Percentiles rank a stretch among this genome's conserved stretches.
Evolutionary conservation across 2,329 filamentous ascomycete genomes (phyloP).

Genomic region (Hypoxylon rubiginosum): DNA sequence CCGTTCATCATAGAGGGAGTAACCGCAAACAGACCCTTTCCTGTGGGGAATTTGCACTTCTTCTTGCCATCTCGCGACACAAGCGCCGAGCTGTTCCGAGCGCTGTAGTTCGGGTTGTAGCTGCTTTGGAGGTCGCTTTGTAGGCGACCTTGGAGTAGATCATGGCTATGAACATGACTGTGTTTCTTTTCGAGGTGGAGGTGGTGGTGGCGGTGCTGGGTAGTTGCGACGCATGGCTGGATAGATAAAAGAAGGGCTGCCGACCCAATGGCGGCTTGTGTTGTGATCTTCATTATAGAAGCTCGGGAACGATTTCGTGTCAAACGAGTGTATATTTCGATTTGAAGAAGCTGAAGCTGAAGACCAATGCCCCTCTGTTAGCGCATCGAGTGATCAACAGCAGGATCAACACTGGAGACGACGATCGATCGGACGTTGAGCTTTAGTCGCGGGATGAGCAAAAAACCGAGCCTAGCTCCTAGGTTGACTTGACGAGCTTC

Average conservation of each 20-base stretch:
- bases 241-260: conserved; percentile 62
- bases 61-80: conserved; percentile 64
- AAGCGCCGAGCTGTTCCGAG: conserved; percentile 51
- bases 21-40: conserved; percentile 75
- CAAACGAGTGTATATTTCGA: conserved; percentile 36
- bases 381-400: conserved; percentile 37
- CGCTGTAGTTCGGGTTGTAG: conserved; percentile 50
- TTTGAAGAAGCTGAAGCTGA: conserved; percentile 22
- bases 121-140: conserved; percentile 33
- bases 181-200: conserved; percentile 56
- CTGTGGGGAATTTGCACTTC: conserved; percentile 74
- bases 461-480: conserved; percentile 13
- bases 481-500: conserved; percentile 8
- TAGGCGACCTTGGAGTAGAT: conserved; percentile 8
- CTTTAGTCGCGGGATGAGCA: conserved; percentile 16
- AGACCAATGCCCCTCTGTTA: conserved; percentile 27
- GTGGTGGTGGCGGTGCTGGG: conserved; percentile 54
- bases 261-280: conserved; percentile 64
- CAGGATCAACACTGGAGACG: conserved; percentile 36
- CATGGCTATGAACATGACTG: conserved; percentile 52
- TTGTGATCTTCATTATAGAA: conserved; percentile 66
- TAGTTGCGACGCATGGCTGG: conserved; percentile 55
- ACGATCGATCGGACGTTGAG: conserved; percentile 36
- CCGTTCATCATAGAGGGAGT: conserved; percentile 75
- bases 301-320: conserved; percentile 27